Evolutionary conservation across 2,329 filamentous ascomycete species (phyloP), one percentile per base, ranked within the genome.

Genomic region (Hymenoscyphus scutula): DNA sequence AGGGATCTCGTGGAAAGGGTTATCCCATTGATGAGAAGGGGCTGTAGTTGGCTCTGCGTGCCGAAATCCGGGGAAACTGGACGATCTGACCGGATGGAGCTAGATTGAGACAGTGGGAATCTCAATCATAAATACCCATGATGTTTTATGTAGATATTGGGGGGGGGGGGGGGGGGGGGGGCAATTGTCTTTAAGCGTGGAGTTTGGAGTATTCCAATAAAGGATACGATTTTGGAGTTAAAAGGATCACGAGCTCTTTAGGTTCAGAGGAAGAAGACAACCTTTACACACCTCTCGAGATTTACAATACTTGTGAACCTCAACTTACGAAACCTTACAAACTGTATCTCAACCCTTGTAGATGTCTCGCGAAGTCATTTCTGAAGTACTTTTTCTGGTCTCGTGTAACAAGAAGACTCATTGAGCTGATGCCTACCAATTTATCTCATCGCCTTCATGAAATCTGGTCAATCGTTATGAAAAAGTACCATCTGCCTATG

Each of bases 21-120:
- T 60, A 67, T 75, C 25, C 74, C 74, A 5, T 64, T 75, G 57
- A 72, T 75, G n/a, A 68, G 74, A 48, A 69, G 72, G 56, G 72
- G 74, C 1, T 75, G 74, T 60, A 75, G 70, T 55, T 75, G 74
- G 74, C 34, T 67, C 29, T 75, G 74, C 65, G 58, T 70, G n/a
- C 73, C 73, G 3, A 59, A 60, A 15, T 37, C 45, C n/a, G 53
- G 53, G 27, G 51, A 38, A 30, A 27, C 25, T n/a, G 38, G 34
- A 45, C 29, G 13, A 23, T 27, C 53, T 23, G 62, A 63, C 30
- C 55, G 32, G 48, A 64, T 64, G 62, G 62, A 59, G 34, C 13
- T 64, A 25, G 59, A 61, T 48, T 58, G 34, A 32, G 30, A 51
- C 13, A 23, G 25, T 51, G 10, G 45, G 45, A 51, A 25, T 51